These are phyloP conservation scores for Cydonia oblonga DNA, from an alignment of 331 rosid species.

Conservation along the genomic window DNA sequence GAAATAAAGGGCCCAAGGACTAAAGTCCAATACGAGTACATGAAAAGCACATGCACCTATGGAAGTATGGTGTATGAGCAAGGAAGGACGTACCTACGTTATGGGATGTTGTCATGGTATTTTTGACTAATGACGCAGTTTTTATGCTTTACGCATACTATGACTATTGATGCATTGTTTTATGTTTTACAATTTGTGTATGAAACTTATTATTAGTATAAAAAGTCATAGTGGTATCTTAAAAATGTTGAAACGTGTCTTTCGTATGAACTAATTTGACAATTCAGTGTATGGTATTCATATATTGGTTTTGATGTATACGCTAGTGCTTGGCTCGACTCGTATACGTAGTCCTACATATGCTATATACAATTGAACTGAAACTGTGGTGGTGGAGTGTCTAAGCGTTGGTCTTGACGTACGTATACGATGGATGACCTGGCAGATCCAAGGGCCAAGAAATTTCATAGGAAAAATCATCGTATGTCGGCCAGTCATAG, in stretches of 20 bases:
- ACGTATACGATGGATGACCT: background rate
- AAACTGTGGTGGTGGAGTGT: too few relatives aligned
- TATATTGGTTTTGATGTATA: background rate
- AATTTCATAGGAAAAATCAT: background rate
- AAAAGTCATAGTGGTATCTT: fast-evolving
- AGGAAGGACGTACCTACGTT: too few relatives aligned
- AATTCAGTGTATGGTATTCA: background rate
- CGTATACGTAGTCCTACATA: background rate
- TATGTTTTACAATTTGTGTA: background rate
- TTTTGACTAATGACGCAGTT: too few relatives aligned
- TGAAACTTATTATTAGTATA: background rate
- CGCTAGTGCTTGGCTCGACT: background rate
- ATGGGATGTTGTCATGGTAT: too few relatives aligned
- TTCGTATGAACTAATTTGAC: too few relatives aligned
- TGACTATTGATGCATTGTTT: too few relatives aligned
- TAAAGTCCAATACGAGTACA: background rate
- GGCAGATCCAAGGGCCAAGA: conserved; percentile 6
- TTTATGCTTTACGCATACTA: too few relatives aligned
- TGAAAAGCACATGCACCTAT: background rate
- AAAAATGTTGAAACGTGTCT: background rate
- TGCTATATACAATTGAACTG: background rate
- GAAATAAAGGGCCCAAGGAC: background rate
- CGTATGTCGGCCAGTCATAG: background rate
- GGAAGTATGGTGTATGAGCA: too few relatives aligned
- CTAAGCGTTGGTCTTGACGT: background rate